Conservation (phyloP, 139 green algal genomes). For the Edaphochlamys debaryana region DNA sequence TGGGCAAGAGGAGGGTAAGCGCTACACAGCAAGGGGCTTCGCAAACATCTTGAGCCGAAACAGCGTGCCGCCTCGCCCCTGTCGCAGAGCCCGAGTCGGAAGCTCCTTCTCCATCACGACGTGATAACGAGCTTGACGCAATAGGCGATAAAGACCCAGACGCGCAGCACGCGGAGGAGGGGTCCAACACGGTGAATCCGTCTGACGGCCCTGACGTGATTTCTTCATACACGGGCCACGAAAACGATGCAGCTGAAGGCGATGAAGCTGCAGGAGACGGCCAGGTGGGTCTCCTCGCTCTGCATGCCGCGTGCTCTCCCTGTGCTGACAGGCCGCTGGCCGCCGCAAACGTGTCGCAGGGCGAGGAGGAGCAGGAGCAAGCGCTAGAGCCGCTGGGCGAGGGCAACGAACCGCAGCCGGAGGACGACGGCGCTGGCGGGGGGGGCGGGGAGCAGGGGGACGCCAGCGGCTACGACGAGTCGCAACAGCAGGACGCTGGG, state of each 20-base stretch:
- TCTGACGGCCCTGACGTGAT: conserved; percentile 34
- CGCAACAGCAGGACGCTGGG: background rate
- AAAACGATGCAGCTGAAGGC: background rate
- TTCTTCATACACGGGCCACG: conserved; percentile 29
- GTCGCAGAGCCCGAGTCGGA: background rate
- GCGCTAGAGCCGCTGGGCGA: no score
- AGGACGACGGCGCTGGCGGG: no score
- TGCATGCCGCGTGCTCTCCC: no score
- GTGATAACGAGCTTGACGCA: conserved; percentile 14
- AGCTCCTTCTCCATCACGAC: background rate
- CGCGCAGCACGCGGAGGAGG: conserved; percentile 26
- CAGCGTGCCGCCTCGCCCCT: background rate
- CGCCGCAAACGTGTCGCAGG: no score
- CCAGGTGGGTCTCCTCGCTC: no score
- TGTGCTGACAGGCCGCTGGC: no score
- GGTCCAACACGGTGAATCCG: conserved; percentile 16
- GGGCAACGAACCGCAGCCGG: background rate
- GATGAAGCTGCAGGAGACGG: background rate
- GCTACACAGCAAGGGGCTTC: no score
- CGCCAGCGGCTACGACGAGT: background rate
- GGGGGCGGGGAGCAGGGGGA: no score
- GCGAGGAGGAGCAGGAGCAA: no score
- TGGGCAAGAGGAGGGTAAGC: no score
- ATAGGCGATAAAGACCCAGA: conserved; percentile 6
- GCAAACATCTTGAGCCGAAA: no score